Evolutionary conservation across 2,329 filamentous ascomycete genomes (phyloP).

Genomic region (Epichloe festucae): DNA sequence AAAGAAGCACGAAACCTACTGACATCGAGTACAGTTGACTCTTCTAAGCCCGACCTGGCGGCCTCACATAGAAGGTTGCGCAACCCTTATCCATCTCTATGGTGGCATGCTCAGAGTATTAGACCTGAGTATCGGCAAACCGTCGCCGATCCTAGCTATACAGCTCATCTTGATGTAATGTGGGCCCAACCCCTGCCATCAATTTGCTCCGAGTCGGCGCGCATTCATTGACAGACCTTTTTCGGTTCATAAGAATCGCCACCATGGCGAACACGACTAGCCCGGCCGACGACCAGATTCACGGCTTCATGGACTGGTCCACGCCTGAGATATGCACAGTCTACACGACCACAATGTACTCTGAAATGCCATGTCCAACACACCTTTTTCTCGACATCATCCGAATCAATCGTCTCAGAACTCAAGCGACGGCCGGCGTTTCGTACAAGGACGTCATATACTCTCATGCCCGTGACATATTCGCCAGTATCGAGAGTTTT

Average conservation of each 20-base stretch:
- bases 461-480: not conserved
- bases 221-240: not conserved
- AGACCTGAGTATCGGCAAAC: slow-evolving; percentile 1
- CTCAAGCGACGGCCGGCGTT: not conserved
- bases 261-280: slow-evolving; percentile 4
- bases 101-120: slow-evolving; percentile 1
- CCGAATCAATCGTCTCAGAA: slow-evolving; percentile 1
- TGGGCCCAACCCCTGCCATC: not conserved
- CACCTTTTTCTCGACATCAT: slow-evolving; percentile 3
- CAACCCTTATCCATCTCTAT: slow-evolving; percentile 1
- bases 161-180: slow-evolving; percentile 4
- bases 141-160: slow-evolving; percentile 4
- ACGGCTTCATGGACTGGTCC: slow-evolving; percentile 1
- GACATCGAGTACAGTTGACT: not conserved
- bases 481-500: not conserved
- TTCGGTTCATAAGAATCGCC: not conserved
- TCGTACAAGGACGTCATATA: not conserved
- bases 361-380: slow-evolving; percentile 4
- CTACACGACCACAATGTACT: slow-evolving; percentile 2
- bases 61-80: slow-evolving; percentile 3
- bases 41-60: slow-evolving; percentile 4
- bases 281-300: slow-evolving; percentile 3
- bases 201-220: not conserved
- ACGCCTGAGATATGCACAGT: not conserved
- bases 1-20: not conserved